phyloP scores from a whole-genome alignment of 2,329 filamentous ascomycete genomes.

The Neocatenulostroma microsporum region DNA sequence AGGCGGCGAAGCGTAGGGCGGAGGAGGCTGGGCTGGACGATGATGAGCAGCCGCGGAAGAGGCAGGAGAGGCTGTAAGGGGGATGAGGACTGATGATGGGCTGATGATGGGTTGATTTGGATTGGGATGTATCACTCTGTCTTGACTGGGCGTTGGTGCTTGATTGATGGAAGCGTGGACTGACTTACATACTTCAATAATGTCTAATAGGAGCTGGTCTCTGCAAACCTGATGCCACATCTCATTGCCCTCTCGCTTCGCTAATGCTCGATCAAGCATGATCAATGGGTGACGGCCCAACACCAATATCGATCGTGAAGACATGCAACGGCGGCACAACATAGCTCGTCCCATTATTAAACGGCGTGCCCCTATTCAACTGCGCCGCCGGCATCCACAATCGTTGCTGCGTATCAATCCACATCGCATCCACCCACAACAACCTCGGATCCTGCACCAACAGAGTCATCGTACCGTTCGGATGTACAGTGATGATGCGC shows the following conservation, averaged over 20 bases:
- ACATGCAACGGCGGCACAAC: constrained; percentile 22
- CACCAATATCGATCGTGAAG: constrained; percentile 22
- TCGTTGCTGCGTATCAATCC: constrained; percentile 20
- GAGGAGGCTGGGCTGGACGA: too few species aligned
- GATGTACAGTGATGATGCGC: constrained; percentile 21
- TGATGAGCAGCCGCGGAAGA: too few species aligned
- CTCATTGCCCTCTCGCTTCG: background rate
- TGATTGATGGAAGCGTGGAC: too few species aligned
- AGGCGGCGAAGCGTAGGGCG: too few species aligned
- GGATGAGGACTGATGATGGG: too few species aligned
- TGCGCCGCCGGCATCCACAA: constrained; percentile 28
- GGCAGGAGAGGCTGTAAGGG: too few species aligned
- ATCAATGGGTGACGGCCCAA: constrained; percentile 23
- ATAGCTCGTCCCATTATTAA: constrained; percentile 21
- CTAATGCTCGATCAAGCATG: constrained; percentile 12
- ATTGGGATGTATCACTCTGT: too few species aligned
- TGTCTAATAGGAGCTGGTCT: constrained; percentile 15
- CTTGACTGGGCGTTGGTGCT: too few species aligned
- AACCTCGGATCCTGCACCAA: constrained; percentile 24
- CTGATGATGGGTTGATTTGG: too few species aligned
- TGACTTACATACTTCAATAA: constrained; percentile 9
- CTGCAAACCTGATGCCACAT: too few species aligned
- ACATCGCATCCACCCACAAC: constrained; percentile 28
- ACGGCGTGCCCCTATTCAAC: constrained; percentile 24
- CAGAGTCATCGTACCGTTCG: constrained; percentile 22